phyloP scores from a whole-genome alignment of 1,139 yeast species.

The Debaryomyces nepalensis region DNA sequence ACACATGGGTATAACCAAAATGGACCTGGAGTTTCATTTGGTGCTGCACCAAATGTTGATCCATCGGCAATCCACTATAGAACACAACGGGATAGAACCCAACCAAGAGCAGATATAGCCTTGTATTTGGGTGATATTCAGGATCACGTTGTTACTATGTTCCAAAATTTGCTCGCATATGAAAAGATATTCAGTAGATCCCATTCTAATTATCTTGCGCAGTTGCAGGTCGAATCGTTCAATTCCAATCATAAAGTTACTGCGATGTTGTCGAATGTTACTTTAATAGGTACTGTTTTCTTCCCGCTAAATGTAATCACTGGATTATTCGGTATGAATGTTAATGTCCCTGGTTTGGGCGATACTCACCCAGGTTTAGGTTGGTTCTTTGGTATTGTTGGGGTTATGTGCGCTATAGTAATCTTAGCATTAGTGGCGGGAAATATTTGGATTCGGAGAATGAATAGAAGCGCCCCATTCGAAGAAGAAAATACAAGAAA shows the following conservation, averaged over 20 bases:
- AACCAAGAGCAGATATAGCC: constrained; percentile 83
- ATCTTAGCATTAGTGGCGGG: constrained; percentile 18
- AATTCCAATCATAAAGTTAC: constrained; percentile 27
- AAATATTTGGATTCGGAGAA: constrained; percentile 20
- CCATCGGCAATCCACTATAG: constrained; percentile 23
- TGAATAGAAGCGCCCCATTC: constrained; percentile 14
- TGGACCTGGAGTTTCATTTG: constrained; percentile 5
- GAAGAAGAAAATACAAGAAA: constrained; percentile 29
- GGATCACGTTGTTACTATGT: constrained; percentile 35
- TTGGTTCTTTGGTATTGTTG: constrained; percentile 25
- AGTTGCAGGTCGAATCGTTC: constrained; percentile 30
- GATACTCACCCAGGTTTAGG: constrained; percentile 15
- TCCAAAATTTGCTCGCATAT: constrained; percentile 28
- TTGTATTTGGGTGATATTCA: constrained; percentile 95
- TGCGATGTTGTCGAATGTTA: constrained; percentile 28
- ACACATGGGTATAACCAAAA: constrained; percentile 7
- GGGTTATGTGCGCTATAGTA: constrained; percentile 22
- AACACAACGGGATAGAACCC: constrained; percentile 40
- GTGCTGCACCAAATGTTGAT: constrained; percentile 22
- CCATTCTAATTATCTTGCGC: constrained; percentile 32
- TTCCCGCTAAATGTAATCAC: constrained; percentile 29
- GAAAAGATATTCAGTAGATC: constrained; percentile 31
- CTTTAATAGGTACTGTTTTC: constrained; percentile 29
- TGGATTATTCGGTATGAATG: constrained; percentile 34
- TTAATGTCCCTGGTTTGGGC: constrained; percentile 26